phyloP scores from a whole-genome alignment of 1,284 basidiomycete genomes.

The Meira nashicola region DNA sequence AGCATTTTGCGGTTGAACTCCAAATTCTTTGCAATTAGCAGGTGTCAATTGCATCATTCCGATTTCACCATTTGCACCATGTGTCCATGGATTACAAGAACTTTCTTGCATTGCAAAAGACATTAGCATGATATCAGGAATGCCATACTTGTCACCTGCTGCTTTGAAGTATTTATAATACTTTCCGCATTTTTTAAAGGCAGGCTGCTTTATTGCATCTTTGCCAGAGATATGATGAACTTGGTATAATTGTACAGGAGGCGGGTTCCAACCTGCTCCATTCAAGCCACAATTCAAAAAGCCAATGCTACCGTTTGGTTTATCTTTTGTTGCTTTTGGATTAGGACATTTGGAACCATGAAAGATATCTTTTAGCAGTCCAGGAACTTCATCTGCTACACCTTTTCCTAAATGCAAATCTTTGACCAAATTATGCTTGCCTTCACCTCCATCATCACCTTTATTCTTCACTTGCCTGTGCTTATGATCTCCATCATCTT shows the following conservation, averaged over 20 bases:
- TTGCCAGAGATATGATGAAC: constrained; percentile 23
- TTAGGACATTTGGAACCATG: constrained; percentile 3
- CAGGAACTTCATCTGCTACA: no score
- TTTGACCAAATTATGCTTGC: background rate
- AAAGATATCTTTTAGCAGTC: background rate
- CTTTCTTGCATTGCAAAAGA: constrained; percentile 40
- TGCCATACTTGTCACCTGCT: constrained; percentile 20
- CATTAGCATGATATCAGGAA: constrained; percentile 35
- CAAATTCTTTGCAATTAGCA: constrained; percentile 27
- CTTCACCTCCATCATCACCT: no score
- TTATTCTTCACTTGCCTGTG: no score
- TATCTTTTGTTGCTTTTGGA: constrained; percentile 19
- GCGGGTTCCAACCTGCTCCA: constrained; percentile 30
- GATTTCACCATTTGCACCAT: constrained; percentile 34
- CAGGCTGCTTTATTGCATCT: constrained; percentile 16
- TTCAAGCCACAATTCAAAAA: constrained; percentile 43
- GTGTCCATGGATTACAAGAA: constrained; percentile 28
- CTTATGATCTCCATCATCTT: background rate
- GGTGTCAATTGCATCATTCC: constrained; percentile 42
- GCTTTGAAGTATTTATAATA: constrained; percentile 28
- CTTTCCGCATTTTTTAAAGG: constrained; percentile 30
- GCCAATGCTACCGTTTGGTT: constrained; percentile 31
- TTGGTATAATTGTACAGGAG: constrained; percentile 23
- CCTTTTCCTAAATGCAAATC: no score
- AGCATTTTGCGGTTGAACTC: constrained; percentile 16